phyloP scores from a whole-genome alignment of 345 rosid species.

The Populus nigra region DNA sequence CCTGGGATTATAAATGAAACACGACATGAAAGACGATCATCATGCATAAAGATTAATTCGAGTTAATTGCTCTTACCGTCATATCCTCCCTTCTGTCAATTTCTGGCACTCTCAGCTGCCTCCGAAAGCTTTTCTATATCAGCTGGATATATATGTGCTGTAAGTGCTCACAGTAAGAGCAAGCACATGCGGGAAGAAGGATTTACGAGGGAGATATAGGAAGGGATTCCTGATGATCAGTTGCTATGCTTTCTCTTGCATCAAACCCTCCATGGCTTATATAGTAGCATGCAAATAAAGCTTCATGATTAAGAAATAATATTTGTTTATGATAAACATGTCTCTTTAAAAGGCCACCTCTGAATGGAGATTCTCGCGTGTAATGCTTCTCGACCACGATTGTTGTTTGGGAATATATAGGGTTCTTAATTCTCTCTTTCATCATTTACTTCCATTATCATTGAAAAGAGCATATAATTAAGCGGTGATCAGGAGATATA shows the following conservation, averaged over 20 bases:
- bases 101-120: background rate
- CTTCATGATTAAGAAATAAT: background rate
- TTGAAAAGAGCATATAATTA: background rate
- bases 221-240: background rate
- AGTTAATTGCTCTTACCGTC: background rate
- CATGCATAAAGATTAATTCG: background rate
- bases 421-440: slow-evolving; percentile 24
- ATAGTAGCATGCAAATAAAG: slow-evolving; percentile 16
- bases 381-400: slow-evolving; percentile 34
- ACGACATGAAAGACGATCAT: background rate
- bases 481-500: background rate
- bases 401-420: slow-evolving; percentile 30
- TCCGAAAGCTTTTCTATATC: background rate
- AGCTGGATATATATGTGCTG: background rate
- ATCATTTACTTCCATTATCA: slow-evolving; percentile 11
- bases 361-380: slow-evolving; percentile 29
- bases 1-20: background rate
- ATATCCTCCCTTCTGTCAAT: background rate
- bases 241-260: background rate
- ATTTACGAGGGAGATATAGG: background rate
- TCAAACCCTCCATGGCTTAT: slow-evolving; percentile 16
- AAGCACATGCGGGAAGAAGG: background rate
- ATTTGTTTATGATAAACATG: background rate
- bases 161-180: background rate
- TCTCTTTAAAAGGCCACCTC: slow-evolving; percentile 25